These are phyloP conservation scores for Trichoderma breve DNA, from an alignment of 2,329 filamentous ascomycete genomes.

Conservation along the genomic window DNA sequence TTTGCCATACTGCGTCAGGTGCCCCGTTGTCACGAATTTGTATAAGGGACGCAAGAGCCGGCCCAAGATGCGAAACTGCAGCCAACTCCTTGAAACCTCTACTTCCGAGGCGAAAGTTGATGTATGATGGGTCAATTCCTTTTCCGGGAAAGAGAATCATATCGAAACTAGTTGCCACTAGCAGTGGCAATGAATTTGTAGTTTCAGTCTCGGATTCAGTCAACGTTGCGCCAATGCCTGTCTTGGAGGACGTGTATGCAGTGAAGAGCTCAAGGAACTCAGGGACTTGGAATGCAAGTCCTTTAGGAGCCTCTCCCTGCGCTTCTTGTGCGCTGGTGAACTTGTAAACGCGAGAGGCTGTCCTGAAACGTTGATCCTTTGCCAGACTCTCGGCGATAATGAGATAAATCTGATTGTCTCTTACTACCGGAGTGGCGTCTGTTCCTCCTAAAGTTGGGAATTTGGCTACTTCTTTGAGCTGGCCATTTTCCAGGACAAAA, in stretches of 20 bases:
- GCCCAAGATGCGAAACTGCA: neutral
- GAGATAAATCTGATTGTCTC: neutral
- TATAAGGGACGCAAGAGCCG: neutral
- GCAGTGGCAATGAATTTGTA: neutral
- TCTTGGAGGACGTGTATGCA: neutral
- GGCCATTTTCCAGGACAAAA: neutral
- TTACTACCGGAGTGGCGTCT: neutral
- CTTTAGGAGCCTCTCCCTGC: neutral
- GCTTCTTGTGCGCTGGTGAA: neutral
- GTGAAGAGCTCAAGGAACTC: neutral
- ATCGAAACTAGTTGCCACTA: neutral
- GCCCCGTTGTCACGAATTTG: neutral
- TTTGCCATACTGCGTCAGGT: neutral
- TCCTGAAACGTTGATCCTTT: neutral
- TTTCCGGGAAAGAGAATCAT: neutral
- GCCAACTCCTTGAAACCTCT: neutral
- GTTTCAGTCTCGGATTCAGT: neutral
- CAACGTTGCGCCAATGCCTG: neutral
- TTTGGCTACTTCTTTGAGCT: neutral
- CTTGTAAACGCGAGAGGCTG: neutral
- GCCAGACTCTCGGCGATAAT: neutral
- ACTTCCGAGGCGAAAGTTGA: neutral
- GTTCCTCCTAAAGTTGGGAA: neutral
- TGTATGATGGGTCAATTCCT: neutral
- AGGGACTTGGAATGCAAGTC: neutral